These are phyloP conservation scores for Rubia peregrina DNA, from an alignment of 305 asterid genomes.

Conservation along the genomic window DNA sequence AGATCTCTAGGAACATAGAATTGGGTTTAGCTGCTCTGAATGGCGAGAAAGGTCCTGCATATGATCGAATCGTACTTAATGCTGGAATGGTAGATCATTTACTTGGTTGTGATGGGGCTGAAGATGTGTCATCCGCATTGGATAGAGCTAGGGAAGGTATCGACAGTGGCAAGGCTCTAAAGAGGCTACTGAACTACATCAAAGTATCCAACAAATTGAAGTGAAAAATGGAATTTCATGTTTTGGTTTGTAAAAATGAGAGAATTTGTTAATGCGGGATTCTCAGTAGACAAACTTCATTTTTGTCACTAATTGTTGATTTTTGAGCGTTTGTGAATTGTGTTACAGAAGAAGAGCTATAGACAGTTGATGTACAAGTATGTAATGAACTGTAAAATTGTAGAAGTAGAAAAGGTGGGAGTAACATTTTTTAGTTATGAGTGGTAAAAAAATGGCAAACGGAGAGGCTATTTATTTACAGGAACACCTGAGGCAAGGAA, in stretches of 20 bases:
- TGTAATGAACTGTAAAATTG: neutral
- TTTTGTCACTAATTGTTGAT: neutral
- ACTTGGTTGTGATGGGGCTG: slow-evolving; percentile 86
- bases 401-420: neutral
- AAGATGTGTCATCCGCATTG: slow-evolving; percentile 53
- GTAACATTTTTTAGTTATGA: no score
- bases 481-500: no score
- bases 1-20: slow-evolving; percentile 77
- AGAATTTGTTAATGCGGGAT: neutral
- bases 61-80: slow-evolving; percentile 77
- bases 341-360: neutral
- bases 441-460: no score
- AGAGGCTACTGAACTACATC: slow-evolving; percentile 62
- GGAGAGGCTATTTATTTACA: no score
- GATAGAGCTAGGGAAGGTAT: slow-evolving; percentile 91
- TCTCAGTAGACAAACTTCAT: neutral
- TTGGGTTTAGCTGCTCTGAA: slow-evolving; percentile 79
- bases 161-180: slow-evolving; percentile 77
- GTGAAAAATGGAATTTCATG: neutral
- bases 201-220: slow-evolving; percentile 48
- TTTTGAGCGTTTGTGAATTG: neutral
- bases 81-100: slow-evolving; percentile 96
- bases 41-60: slow-evolving; percentile 85
- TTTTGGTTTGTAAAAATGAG: neutral
- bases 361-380: neutral